Conservation (phyloP, 441 rosid genomes). For the Manihot esculenta region DNA sequence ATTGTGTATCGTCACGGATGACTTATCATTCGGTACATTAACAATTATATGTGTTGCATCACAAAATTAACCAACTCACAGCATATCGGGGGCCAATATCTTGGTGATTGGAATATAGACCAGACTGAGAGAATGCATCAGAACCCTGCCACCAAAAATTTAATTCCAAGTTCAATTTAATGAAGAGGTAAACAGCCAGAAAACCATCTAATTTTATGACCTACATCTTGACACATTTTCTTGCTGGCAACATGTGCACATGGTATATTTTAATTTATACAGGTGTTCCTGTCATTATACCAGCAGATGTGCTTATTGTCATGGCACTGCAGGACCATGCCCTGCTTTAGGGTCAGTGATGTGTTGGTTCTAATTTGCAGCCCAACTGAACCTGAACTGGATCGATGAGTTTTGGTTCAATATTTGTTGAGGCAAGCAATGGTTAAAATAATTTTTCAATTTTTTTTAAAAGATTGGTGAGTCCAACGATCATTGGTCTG, state of each 20-base stretch:
- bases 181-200: constrained; percentile 12
- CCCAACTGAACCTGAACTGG: too few relatives aligned
- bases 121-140: constrained; percentile 98
- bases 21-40: not conserved
- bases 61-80: constrained; percentile 46
- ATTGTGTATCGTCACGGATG: too few relatives aligned
- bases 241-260: not conserved
- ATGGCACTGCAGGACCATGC: too few relatives aligned
- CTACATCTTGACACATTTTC: constrained; percentile 5
- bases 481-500: too few relatives aligned
- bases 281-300: not conserved
- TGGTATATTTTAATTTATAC: not conserved
- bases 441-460: too few relatives aligned
- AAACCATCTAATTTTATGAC: not conserved
- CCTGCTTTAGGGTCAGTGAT: too few relatives aligned
- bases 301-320: not conserved
- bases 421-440: too few relatives aligned
- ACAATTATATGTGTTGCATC: not conserved
- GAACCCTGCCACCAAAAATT: constrained; percentile 64
- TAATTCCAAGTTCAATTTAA: constrained; percentile 15
- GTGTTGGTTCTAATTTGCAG: too few relatives aligned
- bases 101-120: constrained; percentile 98
- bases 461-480: too few relatives aligned
- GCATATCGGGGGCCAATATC: constrained; percentile 98
- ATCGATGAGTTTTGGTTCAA: too few relatives aligned